Base-by-base conservation (phyloP, 2,329 filamentous ascomycete genomes). In the Colletotrichum kahawae region DNA sequence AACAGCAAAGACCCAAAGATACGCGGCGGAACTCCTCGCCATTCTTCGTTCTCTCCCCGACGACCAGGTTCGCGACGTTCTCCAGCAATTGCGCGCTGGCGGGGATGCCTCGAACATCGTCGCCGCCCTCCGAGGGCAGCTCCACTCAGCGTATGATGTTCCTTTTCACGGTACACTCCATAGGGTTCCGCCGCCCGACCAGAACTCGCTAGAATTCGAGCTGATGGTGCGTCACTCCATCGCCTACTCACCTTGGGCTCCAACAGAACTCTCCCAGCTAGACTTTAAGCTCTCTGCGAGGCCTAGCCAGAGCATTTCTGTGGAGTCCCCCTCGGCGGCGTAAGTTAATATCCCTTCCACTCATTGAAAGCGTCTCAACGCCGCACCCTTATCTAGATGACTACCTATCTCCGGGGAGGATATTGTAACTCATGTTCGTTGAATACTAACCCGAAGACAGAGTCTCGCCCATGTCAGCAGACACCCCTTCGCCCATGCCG, bases 161-260 rank as follows among this genome's bases (percentile, higher is more conserved):
- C n/a, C 57, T 2, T 74, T 65, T 3, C 66, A 70, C 2, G 67
- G 67, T 4, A 8, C 24, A 1, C 34, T 74, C 2, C 66, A 70
- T 10, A 59, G 57, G 1, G 67, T 70, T 4, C 59, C 59, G 5
- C 71, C 71, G 13, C 71, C 71, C 1, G 24, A 60, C 5, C 67
- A 74, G 14, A 70, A n/a, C 7, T 74, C 71, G 5, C 36, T 74
- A 6, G 71, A 74, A 29, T 74, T 74, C 10, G 67, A 74, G 21
- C 5, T 74, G 18, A 74, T 74, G 67, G 71, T 74, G 29, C 71
- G 71, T 4, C 59, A 74, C 14, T 36, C 67, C n/a, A 51, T 65
- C 10, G 71, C 67, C 16, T 74, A 74, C 36, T 74, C 67, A 5
- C 67, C 67, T 1, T 74, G 67, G 71, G 71, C 67, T 5, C 71